Evolutionary conservation across 148 eudicot species (phyloP).

Genomic region (Tetragonia tetragonoides): DNA sequence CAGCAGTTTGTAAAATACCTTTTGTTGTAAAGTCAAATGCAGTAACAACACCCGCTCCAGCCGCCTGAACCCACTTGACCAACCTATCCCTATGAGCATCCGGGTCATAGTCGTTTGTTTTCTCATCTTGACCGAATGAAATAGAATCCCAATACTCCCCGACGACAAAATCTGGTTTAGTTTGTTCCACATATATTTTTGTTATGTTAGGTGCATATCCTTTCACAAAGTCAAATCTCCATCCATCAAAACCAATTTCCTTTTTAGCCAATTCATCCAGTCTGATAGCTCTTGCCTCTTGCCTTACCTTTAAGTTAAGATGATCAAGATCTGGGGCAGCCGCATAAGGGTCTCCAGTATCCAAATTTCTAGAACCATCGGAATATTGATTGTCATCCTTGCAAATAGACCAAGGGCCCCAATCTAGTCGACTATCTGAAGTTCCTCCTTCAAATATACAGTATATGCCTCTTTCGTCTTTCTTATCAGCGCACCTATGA

Average conservation of each 20-base stretch:
- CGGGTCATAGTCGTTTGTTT: background rate
- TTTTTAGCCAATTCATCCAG: slow-evolving; percentile 68
- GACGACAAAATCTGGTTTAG: background rate
- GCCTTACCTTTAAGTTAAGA: background rate
- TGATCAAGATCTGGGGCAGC: background rate
- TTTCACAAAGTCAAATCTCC: slow-evolving; percentile 54
- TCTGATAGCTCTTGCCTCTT: slow-evolving; percentile 24
- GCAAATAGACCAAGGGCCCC: slow-evolving; percentile 31
- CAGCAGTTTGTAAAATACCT: background rate
- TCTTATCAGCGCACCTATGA: background rate
- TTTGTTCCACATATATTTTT: slow-evolving; percentile 9
- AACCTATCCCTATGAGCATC: background rate
- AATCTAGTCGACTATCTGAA: slow-evolving; percentile 1
- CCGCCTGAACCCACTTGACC: background rate
- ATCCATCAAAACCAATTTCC: slow-evolving; percentile 54
- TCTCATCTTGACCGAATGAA: background rate
- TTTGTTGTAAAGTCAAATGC: slow-evolving; percentile 1
- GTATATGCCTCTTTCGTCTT: slow-evolving; percentile 1
- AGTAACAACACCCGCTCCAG: slow-evolving; percentile 1
- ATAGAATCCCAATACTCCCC: slow-evolving; percentile 2
- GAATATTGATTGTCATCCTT: slow-evolving; percentile 45
- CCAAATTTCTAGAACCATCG: slow-evolving; percentile 49
- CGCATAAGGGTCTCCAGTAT: slow-evolving; percentile 3
- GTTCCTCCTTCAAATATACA: slow-evolving; percentile 1
- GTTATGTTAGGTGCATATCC: slow-evolving; percentile 47